Conservation (phyloP, 495 filamentous ascomycete species). For the Thermochaetoides thermophila region DNA sequence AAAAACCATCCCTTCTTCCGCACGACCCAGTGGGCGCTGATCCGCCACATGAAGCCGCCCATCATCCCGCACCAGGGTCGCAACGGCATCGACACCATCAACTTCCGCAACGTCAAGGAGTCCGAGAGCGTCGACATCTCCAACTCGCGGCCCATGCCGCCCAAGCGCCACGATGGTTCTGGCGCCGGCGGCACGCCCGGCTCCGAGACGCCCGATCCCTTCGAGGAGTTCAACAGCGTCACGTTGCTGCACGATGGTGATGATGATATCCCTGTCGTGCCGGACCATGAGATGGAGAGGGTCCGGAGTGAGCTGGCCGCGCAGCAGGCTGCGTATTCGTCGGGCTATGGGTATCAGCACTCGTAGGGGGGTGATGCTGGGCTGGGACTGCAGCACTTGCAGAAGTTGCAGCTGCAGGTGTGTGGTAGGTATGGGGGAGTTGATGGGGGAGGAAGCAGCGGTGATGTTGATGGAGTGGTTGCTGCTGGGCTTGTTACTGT, state of each 20-base stretch:
- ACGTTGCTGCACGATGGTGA: constrained; percentile 96
- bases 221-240: constrained; percentile 97
- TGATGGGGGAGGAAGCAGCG: too few species aligned
- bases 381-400: too few species aligned
- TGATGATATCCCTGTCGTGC: too few species aligned
- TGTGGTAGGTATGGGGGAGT: too few species aligned
- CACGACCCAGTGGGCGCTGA: constrained; percentile 87
- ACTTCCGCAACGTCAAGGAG: constrained; percentile 96
- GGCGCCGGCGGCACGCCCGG: constrained; percentile 79
- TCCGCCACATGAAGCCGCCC: constrained; percentile 96
- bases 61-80: constrained; percentile 90
- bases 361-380: too few species aligned
- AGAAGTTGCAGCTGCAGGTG: too few species aligned
- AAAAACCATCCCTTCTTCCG: constrained; percentile 95
- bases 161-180: constrained; percentile 61
- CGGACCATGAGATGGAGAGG: background rate
- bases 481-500: too few species aligned
- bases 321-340: background rate
- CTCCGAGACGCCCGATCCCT: constrained; percentile 77
- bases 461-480: too few species aligned
- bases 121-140: constrained; percentile 89
- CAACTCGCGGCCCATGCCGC: constrained; percentile 32
- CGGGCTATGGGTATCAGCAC: too few species aligned
- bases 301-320: background rate
- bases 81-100: constrained; percentile 83